Base-by-base conservation (phyloP, 495 filamentous ascomycete genomes). In the Usnea hakonensis region DNA sequence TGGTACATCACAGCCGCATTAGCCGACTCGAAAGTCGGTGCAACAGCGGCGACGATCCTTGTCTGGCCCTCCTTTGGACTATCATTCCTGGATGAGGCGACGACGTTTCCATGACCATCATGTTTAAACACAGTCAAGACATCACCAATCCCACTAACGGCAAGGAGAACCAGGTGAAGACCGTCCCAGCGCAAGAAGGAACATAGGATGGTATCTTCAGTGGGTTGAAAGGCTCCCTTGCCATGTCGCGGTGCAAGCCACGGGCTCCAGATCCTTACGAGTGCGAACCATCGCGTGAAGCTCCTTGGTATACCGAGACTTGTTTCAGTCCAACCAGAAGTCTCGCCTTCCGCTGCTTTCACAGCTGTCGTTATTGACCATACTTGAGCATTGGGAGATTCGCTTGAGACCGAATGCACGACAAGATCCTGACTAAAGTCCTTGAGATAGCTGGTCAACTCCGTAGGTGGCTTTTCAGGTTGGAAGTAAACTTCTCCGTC, bases 231-330 rank as follows among this genome's bases (percentile, higher is more conserved):
- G 7, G 75, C 71, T 11, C 76, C 72, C 58, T 80, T 84, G 17
- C 93, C 93, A 73, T 98, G 94, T 19, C 90, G 78, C 26, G 94
- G 94, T 0, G 87, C 90, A 17, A 97, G 77, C 94, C 94, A 97
- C 1, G 91, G 85, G 35, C 77, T 79, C 83, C 87, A 91, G 3
- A 88, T 74, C n/a, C 90, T 84, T 17, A 91, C 86, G 9, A 94
- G 74, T 6, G 90, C 83, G 68, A 95, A 91, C 81, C 90, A 93
- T 62, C 85, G 73, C 14, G 69, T 70, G 55, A 74, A 70, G 30
- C 72, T 76, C 58, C 81, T 86, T 23, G 89, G 86, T 2, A 74
- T 70, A 0, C 91, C 91, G 11, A 96, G 77, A 13, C 76, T 77
- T 35, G 86, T 69, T 48, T 80, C 72, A 17, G 74, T 78, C 56